Conservation (phyloP, 2,329 filamentous ascomycete species). For the Fusarium austroafricanum region DNA sequence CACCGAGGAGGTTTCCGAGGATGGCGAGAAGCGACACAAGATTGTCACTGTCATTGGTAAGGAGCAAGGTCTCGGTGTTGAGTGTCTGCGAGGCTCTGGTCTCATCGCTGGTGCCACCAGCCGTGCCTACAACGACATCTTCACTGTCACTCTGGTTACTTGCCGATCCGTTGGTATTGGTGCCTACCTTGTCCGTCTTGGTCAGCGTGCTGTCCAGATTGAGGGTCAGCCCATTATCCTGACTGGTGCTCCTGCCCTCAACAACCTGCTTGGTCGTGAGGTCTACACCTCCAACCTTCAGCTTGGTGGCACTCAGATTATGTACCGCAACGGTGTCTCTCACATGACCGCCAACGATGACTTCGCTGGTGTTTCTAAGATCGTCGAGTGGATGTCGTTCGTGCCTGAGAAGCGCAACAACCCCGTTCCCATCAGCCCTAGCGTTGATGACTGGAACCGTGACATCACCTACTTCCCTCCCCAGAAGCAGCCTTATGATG, state of each 20-base stretch:
- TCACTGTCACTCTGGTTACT: constrained; percentile 96
- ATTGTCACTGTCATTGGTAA: constrained; percentile 93
- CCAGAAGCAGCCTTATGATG: constrained; percentile 88
- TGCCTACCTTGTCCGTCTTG: constrained; percentile 97
- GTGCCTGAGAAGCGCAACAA: constrained; percentile 95
- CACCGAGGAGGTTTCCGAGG: constrained; percentile 86
- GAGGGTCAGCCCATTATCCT: constrained; percentile 99
- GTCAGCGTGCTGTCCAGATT: constrained; percentile 98
- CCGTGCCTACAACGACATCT: constrained; percentile 97
- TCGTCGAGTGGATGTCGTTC: constrained; percentile 97
- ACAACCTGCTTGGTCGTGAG: constrained; percentile 97
- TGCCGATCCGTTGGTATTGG: constrained; percentile 99
- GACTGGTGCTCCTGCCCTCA: constrained; percentile 95
- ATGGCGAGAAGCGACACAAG: constrained; percentile 91
- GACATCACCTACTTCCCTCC: constrained; percentile 87
- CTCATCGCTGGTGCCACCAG: constrained; percentile 98
- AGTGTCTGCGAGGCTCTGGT: constrained; percentile 96
- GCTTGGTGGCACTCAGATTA: constrained; percentile 99
- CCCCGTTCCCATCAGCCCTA: constrained; percentile 91
- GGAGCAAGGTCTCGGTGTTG: constrained; percentile 96
- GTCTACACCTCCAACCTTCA: constrained; percentile 99
- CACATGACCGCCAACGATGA: constrained; percentile 99
- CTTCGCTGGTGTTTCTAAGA: constrained; percentile 97
- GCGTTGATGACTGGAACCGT: constrained; percentile 89
- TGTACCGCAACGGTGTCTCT: constrained; percentile 99